Conservation (phyloP, 2,329 filamentous ascomycete species). For the Fusarium sp. region DNA sequence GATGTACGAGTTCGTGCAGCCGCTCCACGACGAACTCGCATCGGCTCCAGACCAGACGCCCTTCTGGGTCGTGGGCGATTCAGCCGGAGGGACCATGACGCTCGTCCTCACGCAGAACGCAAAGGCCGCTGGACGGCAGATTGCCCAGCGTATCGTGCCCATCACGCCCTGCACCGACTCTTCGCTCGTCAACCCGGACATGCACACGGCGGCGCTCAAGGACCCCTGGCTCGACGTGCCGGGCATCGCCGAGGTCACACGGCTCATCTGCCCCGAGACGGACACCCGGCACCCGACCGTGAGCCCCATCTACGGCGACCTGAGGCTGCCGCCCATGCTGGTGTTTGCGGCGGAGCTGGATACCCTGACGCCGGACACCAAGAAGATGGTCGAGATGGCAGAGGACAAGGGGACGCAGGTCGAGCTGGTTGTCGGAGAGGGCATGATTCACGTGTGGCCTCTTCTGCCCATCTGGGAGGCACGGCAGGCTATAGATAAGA, state of each 20-base stretch:
- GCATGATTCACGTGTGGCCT: slow-evolving; percentile 51
- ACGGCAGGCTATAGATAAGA: slow-evolving; percentile 41
- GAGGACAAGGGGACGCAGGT: slow-evolving; percentile 42
- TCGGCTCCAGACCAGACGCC: slow-evolving; percentile 44
- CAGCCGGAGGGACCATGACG: slow-evolving; percentile 48
- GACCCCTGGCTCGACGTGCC: slow-evolving; percentile 47
- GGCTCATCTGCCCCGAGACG: slow-evolving; percentile 45
- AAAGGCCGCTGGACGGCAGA: slow-evolving; percentile 38
- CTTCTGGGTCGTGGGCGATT: slow-evolving; percentile 48
- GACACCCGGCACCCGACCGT: slow-evolving; percentile 42
- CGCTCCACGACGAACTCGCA: slow-evolving; percentile 49
- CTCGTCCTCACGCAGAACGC: slow-evolving; percentile 49
- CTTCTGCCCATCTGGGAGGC: slow-evolving; percentile 47
- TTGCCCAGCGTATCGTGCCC: slow-evolving; percentile 44
- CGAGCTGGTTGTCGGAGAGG: slow-evolving; percentile 46
- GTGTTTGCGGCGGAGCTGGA: slow-evolving; percentile 47
- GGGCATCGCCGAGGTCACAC: slow-evolving; percentile 43
- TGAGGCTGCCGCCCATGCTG: slow-evolving; percentile 48
- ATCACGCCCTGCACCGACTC: slow-evolving; percentile 49
- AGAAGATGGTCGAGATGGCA: slow-evolving; percentile 45
- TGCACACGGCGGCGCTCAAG: slow-evolving; percentile 33
- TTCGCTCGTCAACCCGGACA: slow-evolving; percentile 46
- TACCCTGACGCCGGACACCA: slow-evolving; percentile 46
- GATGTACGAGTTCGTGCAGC: slow-evolving; percentile 49
- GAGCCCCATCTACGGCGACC: slow-evolving; percentile 48